Base-by-base conservation (phyloP, 768 basidiomycete species). In the Astraeus odoratus region DNA sequence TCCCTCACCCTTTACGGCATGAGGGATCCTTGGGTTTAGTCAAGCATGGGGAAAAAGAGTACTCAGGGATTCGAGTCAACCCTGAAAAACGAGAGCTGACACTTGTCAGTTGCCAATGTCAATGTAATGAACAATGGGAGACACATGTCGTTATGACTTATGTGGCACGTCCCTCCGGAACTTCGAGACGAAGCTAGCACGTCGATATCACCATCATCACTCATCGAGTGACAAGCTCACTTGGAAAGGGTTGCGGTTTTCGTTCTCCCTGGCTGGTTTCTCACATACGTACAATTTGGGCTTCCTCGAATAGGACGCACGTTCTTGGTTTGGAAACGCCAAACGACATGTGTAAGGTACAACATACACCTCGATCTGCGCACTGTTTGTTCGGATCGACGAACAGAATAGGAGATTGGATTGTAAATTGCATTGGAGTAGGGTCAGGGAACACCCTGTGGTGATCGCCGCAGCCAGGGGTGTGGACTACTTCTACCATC, bases 341-440 rank as follows among this genome's bases (percentile, higher is more conserved):
- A 61, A 56, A 59, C 59, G 49, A 8, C 22, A 13, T 19, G 30
- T 50, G 49, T 37, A 26, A 37, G 24, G 42, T 36, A 8, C 39
- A 20, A n/a, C n/a, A n/a, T n/a, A n/a, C n/a, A 12, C 31, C 36
- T 29, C 27, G 27, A 29, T 29, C 27, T 29, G 27, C 27, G n/a
- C n/a, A n/a, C 34, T 39, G 43, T 30, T 20, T 35, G 39, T 47
- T 44, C 42, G 18, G 24, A 44, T 44, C 42, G 18, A 34, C 25
- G 23, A 18, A n/a, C 12, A 6, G 12, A 6, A 29, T 6, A 29
- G 27, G 27, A 29, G 27, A 29, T 29, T 29, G 27, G 12, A 29
- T 29, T 29, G 27, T 29, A 29, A 29, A 12, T 29, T 12, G 10
- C 10, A 4, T 31, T 31, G 30, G 30, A 29, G 27, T 29, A 13